Evolutionary conservation across 148 eudicot species (phyloP).

Genomic region (Fallopia convolvulus): DNA sequence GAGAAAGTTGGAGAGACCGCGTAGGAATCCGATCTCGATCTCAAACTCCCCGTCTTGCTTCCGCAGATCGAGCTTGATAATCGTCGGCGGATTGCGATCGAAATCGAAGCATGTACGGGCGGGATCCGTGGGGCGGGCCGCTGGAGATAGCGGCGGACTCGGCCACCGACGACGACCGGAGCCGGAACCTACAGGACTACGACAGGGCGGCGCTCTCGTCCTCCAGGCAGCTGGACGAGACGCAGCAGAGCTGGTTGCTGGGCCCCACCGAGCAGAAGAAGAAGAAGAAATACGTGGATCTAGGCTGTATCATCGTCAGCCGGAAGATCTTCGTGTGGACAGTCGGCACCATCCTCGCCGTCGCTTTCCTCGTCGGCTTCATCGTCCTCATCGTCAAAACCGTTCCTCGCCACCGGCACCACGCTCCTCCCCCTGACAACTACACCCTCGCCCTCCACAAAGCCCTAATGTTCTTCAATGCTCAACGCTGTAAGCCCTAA

Average conservation of each 20-base stretch:
- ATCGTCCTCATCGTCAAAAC: conserved; percentile 58
- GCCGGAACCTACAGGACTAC: conserved; percentile 70
- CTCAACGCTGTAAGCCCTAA: conserved; percentile 81
- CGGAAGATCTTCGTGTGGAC: conserved; percentile 78
- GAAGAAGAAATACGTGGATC: conserved; percentile 86
- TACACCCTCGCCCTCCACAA: conserved; percentile 67
- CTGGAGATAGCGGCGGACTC: conserved; percentile 82
- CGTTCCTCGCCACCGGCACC: conserved; percentile 47
- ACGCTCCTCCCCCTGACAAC: conserved; percentile 58
- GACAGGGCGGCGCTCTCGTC: conserved; percentile 63
- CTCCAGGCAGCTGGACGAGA: conserved; percentile 75
- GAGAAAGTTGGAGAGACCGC: too few relatives aligned
- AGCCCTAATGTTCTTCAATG: conserved; percentile 95
- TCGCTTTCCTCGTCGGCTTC: conserved; percentile 44
- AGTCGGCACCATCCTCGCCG: conserved; percentile 53
- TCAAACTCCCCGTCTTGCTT: too few relatives aligned
- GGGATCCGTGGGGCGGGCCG: conserved; percentile 99
- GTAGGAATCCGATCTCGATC: too few relatives aligned
- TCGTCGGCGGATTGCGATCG: too few relatives aligned
- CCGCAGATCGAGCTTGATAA: too few relatives aligned
- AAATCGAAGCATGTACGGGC: conserved; percentile 46
- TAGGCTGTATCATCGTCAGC: conserved; percentile 76
- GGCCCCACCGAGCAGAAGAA: conserved; percentile 87
- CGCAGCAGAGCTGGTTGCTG: conserved; percentile 90
- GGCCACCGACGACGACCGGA: conserved; percentile 87